A percentile compares a stretch with the other conserved stretches of the same genome.
These are phyloP conservation scores for Xylaria multiplex DNA, from an alignment of 2,329 filamentous ascomycete species.

Conservation along the genomic window DNA sequence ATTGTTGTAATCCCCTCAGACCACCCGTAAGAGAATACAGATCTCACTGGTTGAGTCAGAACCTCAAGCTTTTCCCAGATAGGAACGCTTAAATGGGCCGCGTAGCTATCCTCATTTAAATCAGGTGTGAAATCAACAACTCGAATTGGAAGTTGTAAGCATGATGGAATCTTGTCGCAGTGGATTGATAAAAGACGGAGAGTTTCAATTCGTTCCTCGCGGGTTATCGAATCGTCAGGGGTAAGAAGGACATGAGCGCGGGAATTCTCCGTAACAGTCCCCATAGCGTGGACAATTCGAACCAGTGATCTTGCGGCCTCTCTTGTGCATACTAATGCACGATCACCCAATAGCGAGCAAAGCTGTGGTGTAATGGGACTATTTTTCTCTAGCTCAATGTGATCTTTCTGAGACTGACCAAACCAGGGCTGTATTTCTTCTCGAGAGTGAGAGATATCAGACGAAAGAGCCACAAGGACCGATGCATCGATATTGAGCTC, in stretches of 20 bases:
- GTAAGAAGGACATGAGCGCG: slow-evolving; percentile 68
- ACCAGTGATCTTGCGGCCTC: slow-evolving; percentile 73
- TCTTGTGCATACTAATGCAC: slow-evolving; percentile 70
- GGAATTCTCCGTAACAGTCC: slow-evolving; percentile 67
- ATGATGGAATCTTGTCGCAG: slow-evolving; percentile 47
- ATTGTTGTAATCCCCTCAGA: slow-evolving; percentile 69
- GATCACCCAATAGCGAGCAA: slow-evolving; percentile 68
- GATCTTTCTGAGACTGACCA: slow-evolving; percentile 69
- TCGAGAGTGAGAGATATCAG: slow-evolving; percentile 73
- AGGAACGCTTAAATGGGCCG: slow-evolving; percentile 23
- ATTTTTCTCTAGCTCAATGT: slow-evolving; percentile 71
- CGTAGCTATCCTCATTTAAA: slow-evolving; percentile 51
- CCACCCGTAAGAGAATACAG: slow-evolving; percentile 80
- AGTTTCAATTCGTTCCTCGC: slow-evolving; percentile 42
- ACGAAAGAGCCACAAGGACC: slow-evolving; percentile 76
- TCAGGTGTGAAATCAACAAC: slow-evolving; percentile 55
- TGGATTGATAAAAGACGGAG: slow-evolving; percentile 53
- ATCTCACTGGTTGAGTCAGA: slow-evolving; percentile 62
- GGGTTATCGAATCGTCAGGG: slow-evolving; percentile 40
- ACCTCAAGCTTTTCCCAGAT: slow-evolving; percentile 53
- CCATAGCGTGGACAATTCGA: slow-evolving; percentile 73
- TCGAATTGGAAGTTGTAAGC: slow-evolving; percentile 65
- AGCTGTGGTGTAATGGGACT: slow-evolving; percentile 69
- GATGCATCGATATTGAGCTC: slow-evolving; percentile 72
- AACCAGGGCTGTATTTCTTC: slow-evolving; percentile 53